Evolutionary conservation across 768 basidiomycete species (phyloP), one percentile per base, ranked within the genome.

Genomic region (Imleria badia): DNA sequence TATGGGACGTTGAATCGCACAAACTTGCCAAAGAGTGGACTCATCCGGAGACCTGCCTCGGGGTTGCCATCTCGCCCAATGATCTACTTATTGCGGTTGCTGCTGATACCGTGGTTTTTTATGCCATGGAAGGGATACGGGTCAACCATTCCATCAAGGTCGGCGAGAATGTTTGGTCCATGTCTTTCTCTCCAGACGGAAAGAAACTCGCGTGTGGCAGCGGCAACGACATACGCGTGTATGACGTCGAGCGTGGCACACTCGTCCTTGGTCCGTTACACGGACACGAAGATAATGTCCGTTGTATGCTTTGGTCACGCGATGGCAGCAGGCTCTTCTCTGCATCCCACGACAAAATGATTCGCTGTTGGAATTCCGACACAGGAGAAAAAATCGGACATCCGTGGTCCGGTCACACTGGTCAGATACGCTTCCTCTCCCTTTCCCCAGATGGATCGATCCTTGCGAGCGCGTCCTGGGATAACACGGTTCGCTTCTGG

Each of bases 361-460:
- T 60, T 22, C 41, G 41, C 11, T 52, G 46, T 17, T 63, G 61
- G 62, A n/a, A 60, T 11, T 6, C 45, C 0, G 5, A 29, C 1
- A 46, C 58, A 13, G 58, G 55, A 6, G 6, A 40, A n/a, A 41
- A 13, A n/a, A 23, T 63, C 5, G 55, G 50, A 52, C 22, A 20
- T 2, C 55, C 45, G 0, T 58, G 62, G 62, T 17, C 6, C 51
- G 30, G 65, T 19, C 63, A 71, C 29, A 51, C 65, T 1, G 23
- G 52, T 11, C 0, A 0, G 0, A n/a, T 61, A 19, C 0, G 0
- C 6, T 42, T 35, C 0, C n/a, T n/a, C n/a, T n/a, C n/a, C n/a
- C n/a, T n/a, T n/a, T n/a, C n/a, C n/a, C n/a, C n/a, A n/a, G n/a
- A n/a, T n/a, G n/a, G n/a, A n/a, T n/a, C n/a, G n/a, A n/a, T n/a